These are phyloP conservation scores for Neurospora sp. DNA, from an alignment of 2,329 filamentous ascomycete species.

Conservation along the genomic window DNA sequence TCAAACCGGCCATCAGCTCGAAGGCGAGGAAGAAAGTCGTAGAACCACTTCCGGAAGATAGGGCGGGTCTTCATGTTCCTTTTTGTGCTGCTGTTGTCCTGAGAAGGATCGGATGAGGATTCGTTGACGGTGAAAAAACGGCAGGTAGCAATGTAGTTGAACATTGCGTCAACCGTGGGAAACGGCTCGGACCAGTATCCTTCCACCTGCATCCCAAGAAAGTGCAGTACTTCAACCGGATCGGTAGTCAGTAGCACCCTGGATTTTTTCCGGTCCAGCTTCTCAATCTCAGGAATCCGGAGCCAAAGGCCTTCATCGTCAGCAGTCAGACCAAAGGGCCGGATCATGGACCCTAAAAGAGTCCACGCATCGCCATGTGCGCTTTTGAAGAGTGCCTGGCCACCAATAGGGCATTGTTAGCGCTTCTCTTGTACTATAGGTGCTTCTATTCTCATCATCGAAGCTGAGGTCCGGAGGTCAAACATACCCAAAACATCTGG, in stretches of 20 bases:
- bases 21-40: conserved; percentile 51
- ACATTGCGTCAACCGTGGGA: conserved; percentile 42
- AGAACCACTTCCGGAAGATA: conserved; percentile 50
- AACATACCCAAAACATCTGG: conserved; percentile 44
- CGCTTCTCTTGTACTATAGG: not conserved
- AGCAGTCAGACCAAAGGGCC: conserved; percentile 55
- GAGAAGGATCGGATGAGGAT: not conserved
- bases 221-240: conserved; percentile 45
- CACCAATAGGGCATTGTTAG: not conserved
- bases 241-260: conserved; percentile 52
- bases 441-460: not conserved
- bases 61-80: conserved; percentile 44
- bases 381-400: conserved; percentile 47
- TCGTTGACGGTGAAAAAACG: conserved; percentile 44
- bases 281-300: conserved; percentile 59
- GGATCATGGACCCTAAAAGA: conserved; percentile 52
- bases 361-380: conserved; percentile 66
- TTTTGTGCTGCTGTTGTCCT: conserved; percentile 30
- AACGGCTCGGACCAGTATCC: conserved; percentile 48
- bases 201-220: conserved; percentile 50
- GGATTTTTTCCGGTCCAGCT: conserved; percentile 42
- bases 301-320: conserved; percentile 56
- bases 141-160: conserved; percentile 48
- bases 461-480: not conserved
- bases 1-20: conserved; percentile 28